Conservation (phyloP, 2,329 filamentous ascomycete species). For the Epichloe gansuensis region DNA sequence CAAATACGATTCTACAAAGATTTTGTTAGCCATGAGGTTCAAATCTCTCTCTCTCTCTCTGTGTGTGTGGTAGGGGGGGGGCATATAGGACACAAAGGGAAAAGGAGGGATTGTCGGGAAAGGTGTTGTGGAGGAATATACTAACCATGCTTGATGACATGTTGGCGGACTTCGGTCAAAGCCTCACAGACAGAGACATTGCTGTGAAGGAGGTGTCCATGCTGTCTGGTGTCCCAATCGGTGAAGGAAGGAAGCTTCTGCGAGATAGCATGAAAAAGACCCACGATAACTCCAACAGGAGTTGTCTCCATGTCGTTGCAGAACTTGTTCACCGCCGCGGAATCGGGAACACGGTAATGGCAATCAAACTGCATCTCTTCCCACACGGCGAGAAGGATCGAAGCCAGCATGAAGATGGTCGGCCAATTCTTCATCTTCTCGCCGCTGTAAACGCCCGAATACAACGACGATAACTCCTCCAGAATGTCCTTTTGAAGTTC, state of each 20-base stretch:
- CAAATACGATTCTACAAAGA: slow-evolving; percentile 65
- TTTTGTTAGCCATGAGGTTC: slow-evolving; percentile 10
- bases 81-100: too few species aligned
- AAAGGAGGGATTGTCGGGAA: not conserved
- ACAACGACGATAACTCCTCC: slow-evolving; percentile 81
- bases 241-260: slow-evolving; percentile 87
- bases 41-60: too few species aligned
- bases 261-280: slow-evolving; percentile 93
- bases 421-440: slow-evolving; percentile 99
- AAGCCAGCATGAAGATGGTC: slow-evolving; percentile 94
- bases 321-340: slow-evolving; percentile 79
- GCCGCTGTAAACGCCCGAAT: slow-evolving; percentile 95
- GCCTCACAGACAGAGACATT: slow-evolving; percentile 87
- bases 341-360: slow-evolving; percentile 85
- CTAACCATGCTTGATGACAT: slow-evolving; percentile 90
- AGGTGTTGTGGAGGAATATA: slow-evolving; percentile 7
- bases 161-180: slow-evolving; percentile 87
- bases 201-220: slow-evolving; percentile 81
- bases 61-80: too few species aligned
- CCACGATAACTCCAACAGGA: slow-evolving; percentile 90
- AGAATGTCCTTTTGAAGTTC: slow-evolving; percentile 93
- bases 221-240: slow-evolving; percentile 88
- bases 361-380: slow-evolving; percentile 98
- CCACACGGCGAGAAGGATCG: slow-evolving; percentile 87
- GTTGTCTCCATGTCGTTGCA: slow-evolving; percentile 94